phyloP scores from a whole-genome alignment of 2,329 filamentous ascomycete species.

The Aspergillus tamarii region DNA sequence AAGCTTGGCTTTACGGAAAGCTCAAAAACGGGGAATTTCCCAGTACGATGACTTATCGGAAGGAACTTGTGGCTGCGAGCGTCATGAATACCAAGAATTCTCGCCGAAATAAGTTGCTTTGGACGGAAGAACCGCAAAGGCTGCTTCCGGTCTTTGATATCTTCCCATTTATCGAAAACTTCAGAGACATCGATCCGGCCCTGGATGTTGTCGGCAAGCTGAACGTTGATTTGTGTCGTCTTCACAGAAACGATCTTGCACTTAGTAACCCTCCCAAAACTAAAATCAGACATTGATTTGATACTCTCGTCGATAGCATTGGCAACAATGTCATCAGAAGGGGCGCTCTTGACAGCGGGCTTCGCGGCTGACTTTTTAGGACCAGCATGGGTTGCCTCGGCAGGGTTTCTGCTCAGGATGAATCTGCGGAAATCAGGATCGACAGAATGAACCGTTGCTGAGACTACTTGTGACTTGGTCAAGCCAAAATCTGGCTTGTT shows the following conservation, averaged over 20 bases:
- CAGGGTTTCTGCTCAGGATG: slow-evolving; percentile 61
- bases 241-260: slow-evolving; percentile 83
- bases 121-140: slow-evolving; percentile 75
- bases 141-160: slow-evolving; percentile 79
- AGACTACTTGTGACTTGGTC: slow-evolving; percentile 73
- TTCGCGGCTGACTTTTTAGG: slow-evolving; percentile 34
- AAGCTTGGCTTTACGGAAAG: slow-evolving; percentile 76
- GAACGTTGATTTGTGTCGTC: slow-evolving; percentile 88
- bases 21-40: slow-evolving; percentile 79
- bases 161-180: slow-evolving; percentile 83
- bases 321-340: slow-evolving; percentile 42
- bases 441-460: slow-evolving; percentile 71
- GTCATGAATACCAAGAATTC: slow-evolving; percentile 85
- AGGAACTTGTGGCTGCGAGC: slow-evolving; percentile 88
- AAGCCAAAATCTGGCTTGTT: slow-evolving; percentile 76
- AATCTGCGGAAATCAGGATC: slow-evolving; percentile 74
- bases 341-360: slow-evolving; percentile 35
- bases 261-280: slow-evolving; percentile 72
- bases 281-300: slow-evolving; percentile 70
- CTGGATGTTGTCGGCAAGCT: slow-evolving; percentile 82
- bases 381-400: slow-evolving; percentile 55
- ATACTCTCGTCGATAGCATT: slow-evolving; percentile 69
- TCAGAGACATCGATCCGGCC: slow-evolving; percentile 94
- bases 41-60: slow-evolving; percentile 82
- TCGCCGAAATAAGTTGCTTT: slow-evolving; percentile 72